A percentile compares a stretch with the other conserved stretches of the same genome.
Evolutionary conservation across 2,329 filamentous ascomycete species (phyloP).

Genomic region (Exophiala sideris): DNA sequence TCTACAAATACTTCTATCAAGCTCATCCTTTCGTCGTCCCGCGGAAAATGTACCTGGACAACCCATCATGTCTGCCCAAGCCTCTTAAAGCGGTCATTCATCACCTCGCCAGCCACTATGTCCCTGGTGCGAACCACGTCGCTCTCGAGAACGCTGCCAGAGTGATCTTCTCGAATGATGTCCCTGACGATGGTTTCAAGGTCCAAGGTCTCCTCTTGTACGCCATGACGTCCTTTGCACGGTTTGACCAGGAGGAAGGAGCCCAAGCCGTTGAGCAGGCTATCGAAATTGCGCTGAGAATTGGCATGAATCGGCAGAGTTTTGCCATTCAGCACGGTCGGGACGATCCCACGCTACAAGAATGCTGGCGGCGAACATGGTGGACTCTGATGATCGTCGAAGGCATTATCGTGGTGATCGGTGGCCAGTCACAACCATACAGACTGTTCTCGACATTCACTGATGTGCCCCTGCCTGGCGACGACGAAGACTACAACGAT

Average conservation of each 20-base stretch:
- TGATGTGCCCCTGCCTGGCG: slow-evolving; percentile 74
- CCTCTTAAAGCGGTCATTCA: slow-evolving; percentile 55
- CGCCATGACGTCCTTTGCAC: slow-evolving; percentile 36
- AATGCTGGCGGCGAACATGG: slow-evolving; percentile 86
- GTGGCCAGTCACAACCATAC: slow-evolving; percentile 28
- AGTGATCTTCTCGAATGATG: slow-evolving; percentile 28
- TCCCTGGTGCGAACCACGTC: slow-evolving; percentile 37
- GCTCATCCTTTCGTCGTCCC: slow-evolving; percentile 58
- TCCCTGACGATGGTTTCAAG: slow-evolving; percentile 32
- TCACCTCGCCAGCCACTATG: slow-evolving; percentile 56
- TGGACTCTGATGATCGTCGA: slow-evolving; percentile 83
- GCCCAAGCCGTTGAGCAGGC: slow-evolving; percentile 55
- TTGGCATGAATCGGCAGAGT: slow-evolving; percentile 68
- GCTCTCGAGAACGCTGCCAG: slow-evolving; percentile 30
- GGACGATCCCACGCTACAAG: slow-evolving; percentile 68
- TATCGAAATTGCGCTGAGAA: slow-evolving; percentile 68
- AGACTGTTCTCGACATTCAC: slow-evolving; percentile 65
- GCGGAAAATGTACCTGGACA: slow-evolving; percentile 34
- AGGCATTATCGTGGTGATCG: slow-evolving; percentile 75
- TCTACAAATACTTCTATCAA: slow-evolving; percentile 55
- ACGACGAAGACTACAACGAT: slow-evolving; percentile 63
- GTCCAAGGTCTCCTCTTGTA: slow-evolving; percentile 39
- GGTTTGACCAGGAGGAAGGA: slow-evolving; percentile 35
- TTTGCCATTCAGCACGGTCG: slow-evolving; percentile 44
- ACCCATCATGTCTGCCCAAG: slow-evolving; percentile 40